These are phyloP conservation scores for Pythium brassicae DNA, from an alignment of 352 stramenopile genomes.

Conservation along the genomic window DNA sequence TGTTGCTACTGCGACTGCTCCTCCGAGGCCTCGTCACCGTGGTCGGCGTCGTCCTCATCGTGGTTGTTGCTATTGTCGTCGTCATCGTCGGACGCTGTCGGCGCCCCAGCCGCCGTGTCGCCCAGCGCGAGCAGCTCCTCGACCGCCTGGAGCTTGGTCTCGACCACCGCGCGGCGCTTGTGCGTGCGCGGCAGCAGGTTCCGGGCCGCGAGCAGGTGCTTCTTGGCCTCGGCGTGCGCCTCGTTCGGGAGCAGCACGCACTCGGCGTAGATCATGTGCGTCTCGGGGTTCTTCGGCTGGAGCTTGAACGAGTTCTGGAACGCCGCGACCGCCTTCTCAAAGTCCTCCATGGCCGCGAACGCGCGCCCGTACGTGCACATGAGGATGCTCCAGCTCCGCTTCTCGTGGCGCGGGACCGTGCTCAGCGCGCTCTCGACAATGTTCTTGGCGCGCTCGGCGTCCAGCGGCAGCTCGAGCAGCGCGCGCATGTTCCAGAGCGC, in stretches of 20 bases:
- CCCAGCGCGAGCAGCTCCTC: constrained; percentile 18
- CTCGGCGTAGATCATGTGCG: constrained; percentile 82
- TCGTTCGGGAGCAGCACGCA: constrained; percentile 67
- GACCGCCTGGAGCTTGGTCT: constrained; percentile 56
- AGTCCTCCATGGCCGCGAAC: constrained; percentile 65
- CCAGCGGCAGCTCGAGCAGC: constrained; percentile 58
- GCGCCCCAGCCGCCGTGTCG: not conserved
- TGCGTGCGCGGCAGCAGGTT: constrained; percentile 57
- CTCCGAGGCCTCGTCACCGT: constrained; percentile 1
- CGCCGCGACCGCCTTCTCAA: constrained; percentile 65
- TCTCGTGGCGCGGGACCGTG: constrained; percentile 67
- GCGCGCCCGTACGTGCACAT: constrained; percentile 81
- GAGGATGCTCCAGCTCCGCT: constrained; percentile 80
- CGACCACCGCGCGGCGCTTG: constrained; percentile 38
- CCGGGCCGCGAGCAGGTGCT: constrained; percentile 57
- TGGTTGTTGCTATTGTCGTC: constrained; percentile 4
- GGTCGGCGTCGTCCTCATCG: constrained; percentile 4
- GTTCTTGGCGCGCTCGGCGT: constrained; percentile 62
- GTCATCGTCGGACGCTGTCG: not conserved
- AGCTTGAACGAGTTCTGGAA: constrained; percentile 84
- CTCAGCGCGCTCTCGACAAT: constrained; percentile 73
- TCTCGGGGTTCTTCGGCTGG: constrained; percentile 75
- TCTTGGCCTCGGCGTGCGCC: constrained; percentile 67
- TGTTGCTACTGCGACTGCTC: constrained; percentile 2
- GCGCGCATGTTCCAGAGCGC: constrained; percentile 82